Conservation (phyloP, 257 asterid species). For the Solanum peruvianum region DNA sequence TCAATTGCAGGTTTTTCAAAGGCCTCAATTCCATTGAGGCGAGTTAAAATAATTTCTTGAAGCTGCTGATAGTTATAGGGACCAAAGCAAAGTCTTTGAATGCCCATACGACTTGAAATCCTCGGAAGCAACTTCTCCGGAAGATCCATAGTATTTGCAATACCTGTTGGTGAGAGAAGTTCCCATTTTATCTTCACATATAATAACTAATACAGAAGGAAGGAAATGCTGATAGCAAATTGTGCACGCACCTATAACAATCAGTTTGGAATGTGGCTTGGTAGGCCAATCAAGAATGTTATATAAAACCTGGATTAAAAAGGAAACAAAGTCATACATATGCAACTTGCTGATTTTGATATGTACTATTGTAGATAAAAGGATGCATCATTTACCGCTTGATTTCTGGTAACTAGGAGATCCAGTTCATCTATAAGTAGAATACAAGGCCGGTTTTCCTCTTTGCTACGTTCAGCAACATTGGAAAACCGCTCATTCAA, state of each 20-base stretch:
- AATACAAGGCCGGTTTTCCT: slow-evolving; percentile 66
- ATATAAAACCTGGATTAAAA: slow-evolving; percentile 59
- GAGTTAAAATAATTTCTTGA: slow-evolving; percentile 82
- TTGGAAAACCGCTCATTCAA: slow-evolving; percentile 75
- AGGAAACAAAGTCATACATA: background rate
- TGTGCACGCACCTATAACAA: slow-evolving; percentile 61
- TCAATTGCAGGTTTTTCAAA: slow-evolving; percentile 85
- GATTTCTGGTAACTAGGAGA: slow-evolving; percentile 87
- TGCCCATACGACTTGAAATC: slow-evolving; percentile 98
- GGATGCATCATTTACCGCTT: slow-evolving; percentile 40
- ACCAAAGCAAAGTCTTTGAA: slow-evolving; percentile 96
- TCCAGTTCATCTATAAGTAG: slow-evolving; percentile 94
- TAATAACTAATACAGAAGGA: background rate
- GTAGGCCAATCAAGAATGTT: slow-evolving; percentile 98
- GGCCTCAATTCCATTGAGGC: slow-evolving; percentile 71
- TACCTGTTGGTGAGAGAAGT: slow-evolving; percentile 43
- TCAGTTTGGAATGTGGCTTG: slow-evolving; percentile 74
- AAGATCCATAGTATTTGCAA: slow-evolving; percentile 99
- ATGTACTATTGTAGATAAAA: background rate
- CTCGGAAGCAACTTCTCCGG: slow-evolving; percentile 97
- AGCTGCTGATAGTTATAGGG: slow-evolving; percentile 92
- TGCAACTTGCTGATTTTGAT: background rate
- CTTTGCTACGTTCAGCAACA: slow-evolving; percentile 36
- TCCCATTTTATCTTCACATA: background rate
- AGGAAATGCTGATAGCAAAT: slow-evolving; percentile 7